A percentile compares a stretch with the other conserved stretches of the same genome.
phyloP scores from a whole-genome alignment of 257 asterid species.

The Misopates orontium region DNA sequence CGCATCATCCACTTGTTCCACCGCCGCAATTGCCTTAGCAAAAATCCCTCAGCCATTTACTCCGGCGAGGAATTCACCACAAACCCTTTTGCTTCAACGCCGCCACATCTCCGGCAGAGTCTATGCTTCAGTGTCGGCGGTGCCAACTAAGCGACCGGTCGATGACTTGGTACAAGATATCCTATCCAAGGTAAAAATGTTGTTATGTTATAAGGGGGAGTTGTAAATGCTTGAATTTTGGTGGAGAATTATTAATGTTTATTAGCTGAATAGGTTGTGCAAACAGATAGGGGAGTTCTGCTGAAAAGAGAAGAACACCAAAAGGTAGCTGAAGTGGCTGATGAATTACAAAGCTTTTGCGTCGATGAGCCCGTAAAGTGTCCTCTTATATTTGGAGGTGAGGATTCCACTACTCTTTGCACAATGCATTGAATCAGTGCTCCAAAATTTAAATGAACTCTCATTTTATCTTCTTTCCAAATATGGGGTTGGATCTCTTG shows the following conservation, averaged over 20 bases:
- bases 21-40: constrained; percentile 40
- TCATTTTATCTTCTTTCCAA: background rate
- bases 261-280: constrained; percentile 43
- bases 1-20: constrained; percentile 15
- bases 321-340: constrained; percentile 68
- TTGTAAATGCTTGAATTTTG: too few species aligned
- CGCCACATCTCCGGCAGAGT: constrained; percentile 27
- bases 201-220: too few species aligned
- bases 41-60: constrained; percentile 30
- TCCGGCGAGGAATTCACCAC: constrained; percentile 24
- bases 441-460: background rate
- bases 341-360: constrained; percentile 56
- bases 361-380: constrained; percentile 77
- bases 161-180: constrained; percentile 58
- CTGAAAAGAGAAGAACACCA: constrained; percentile 58
- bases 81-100: constrained; percentile 16
- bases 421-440: background rate
- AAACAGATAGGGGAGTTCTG: constrained; percentile 77
- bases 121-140: constrained; percentile 52
- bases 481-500: too few species aligned
- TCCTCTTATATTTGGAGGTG: constrained; percentile 94
- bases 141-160: constrained; percentile 37
- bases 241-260: constrained; percentile 21
- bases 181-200: constrained; percentile 57
- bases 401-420: constrained; percentile 2